These are phyloP conservation scores for Cyphellophora attinorum DNA, from an alignment of 2,329 filamentous ascomycete genomes.

Conservation along the genomic window DNA sequence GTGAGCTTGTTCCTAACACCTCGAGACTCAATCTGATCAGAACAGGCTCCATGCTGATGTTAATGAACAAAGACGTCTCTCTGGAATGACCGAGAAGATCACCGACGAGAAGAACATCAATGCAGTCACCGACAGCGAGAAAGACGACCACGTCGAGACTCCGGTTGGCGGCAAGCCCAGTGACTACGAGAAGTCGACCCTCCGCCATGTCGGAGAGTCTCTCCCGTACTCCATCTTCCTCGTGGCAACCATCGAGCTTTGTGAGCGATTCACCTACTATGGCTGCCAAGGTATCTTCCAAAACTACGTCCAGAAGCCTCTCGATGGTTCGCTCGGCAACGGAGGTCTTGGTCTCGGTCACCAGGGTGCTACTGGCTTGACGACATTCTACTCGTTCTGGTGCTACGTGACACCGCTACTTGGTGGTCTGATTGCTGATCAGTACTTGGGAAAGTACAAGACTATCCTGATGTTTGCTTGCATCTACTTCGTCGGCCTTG, in stretches of 20 bases:
- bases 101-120: slow-evolving; percentile 41
- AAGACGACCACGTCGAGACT: slow-evolving; percentile 4
- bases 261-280: slow-evolving; percentile 13
- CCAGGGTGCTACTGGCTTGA: slow-evolving; percentile 41
- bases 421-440: slow-evolving; percentile 54
- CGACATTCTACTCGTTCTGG: slow-evolving; percentile 53
- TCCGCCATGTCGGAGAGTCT: slow-evolving; percentile 8
- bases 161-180: slow-evolving; percentile 5
- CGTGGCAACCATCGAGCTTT: slow-evolving; percentile 12
- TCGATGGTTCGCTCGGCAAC: slow-evolving; percentile 21
- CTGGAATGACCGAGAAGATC: slow-evolving; percentile 41
- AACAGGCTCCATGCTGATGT: slow-evolving; percentile 5
- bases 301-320: slow-evolving; percentile 42
- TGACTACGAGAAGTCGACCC: slow-evolving; percentile 3
- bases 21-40: not conserved
- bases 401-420: slow-evolving; percentile 50
- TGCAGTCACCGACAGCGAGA: slow-evolving; percentile 22
- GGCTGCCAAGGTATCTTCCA: slow-evolving; percentile 47
- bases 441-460: slow-evolving; percentile 52
- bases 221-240: slow-evolving; percentile 8
- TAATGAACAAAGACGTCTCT: slow-evolving; percentile 32
- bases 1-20: slow-evolving; percentile 1
- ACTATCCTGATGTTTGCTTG: slow-evolving; percentile 47
- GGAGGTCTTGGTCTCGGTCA: slow-evolving; percentile 51
- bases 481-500: slow-evolving; percentile 49